A percentile compares a stretch with the other conserved stretches of the same genome.
phyloP scores from a whole-genome alignment of 2,329 filamentous ascomycete genomes.

The Xylariales sp. region DNA sequence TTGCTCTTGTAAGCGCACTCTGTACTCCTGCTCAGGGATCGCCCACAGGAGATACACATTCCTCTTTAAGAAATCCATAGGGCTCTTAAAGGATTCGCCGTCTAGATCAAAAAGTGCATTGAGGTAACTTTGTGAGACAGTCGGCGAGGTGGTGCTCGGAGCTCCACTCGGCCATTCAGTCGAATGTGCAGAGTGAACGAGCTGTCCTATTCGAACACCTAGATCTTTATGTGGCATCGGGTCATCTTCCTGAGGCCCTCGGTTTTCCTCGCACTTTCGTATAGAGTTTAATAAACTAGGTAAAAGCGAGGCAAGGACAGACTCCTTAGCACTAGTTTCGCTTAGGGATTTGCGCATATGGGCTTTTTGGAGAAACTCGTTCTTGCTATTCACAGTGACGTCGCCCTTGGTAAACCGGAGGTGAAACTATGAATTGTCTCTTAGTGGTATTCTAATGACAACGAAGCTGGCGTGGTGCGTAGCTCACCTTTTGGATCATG shows the following conservation, averaged over 20 bases:
- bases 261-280: conserved; percentile 33
- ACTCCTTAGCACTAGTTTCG: conserved; percentile 16
- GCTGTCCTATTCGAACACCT: conserved; percentile 34
- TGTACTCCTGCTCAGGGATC: conserved; percentile 37
- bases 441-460: conserved; percentile 15
- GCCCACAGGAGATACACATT: conserved; percentile 46
- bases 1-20: conserved; percentile 24
- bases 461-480: neutral
- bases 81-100: conserved; percentile 28
- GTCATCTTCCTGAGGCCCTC: neutral
- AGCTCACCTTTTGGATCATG: conserved; percentile 73
- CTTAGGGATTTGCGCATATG: conserved; percentile 39
- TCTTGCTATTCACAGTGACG: conserved; percentile 84
- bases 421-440: conserved; percentile 67
- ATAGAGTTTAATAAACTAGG: conserved; percentile 31
- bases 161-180: neutral
- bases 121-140: conserved; percentile 38
- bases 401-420: conserved; percentile 93
- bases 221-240: conserved; percentile 11
- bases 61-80: conserved; percentile 37
- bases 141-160: neutral
- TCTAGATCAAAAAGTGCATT: conserved; percentile 40
- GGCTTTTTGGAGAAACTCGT: conserved; percentile 76
- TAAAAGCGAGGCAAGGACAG: conserved; percentile 27
- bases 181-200: conserved; percentile 13